Percentiles rank a stretch among this genome's conserved stretches.
Evolutionary conservation across 345 rosid species (phyloP).

Genomic region (Rhizophora mangle): DNA sequence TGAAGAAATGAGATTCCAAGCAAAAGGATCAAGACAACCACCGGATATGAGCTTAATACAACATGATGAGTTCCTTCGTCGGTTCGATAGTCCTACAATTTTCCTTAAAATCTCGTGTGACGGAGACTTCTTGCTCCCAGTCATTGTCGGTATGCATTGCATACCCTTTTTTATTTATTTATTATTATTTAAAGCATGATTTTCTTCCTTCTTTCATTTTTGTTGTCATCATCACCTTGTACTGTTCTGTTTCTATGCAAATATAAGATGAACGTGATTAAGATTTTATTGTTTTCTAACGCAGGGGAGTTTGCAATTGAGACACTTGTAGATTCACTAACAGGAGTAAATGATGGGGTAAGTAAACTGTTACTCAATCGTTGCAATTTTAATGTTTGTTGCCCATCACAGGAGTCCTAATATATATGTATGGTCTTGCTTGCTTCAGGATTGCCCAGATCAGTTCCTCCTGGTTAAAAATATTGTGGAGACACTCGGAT

Average conservation of each 20-base stretch:
- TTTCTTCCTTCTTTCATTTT: not conserved
- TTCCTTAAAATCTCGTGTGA: constrained; percentile 86
- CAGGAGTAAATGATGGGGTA: constrained; percentile 48
- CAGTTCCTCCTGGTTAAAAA: constrained; percentile 61
- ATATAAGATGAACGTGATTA: not conserved
- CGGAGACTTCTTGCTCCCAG: constrained; percentile 75
- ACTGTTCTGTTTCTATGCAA: not conserved
- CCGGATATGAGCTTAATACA: constrained; percentile 42
- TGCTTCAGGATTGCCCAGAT: constrained; percentile 60
- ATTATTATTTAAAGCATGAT: too few relatives aligned
- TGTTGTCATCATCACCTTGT: not conserved
- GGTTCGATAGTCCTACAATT: constrained; percentile 70
- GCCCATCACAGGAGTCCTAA: too few relatives aligned
- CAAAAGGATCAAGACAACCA: constrained; percentile 30
- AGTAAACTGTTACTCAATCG: not conserved
- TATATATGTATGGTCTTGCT: not conserved
- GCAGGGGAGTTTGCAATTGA: constrained; percentile 74
- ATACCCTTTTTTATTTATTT: not conserved
- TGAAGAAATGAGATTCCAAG: constrained; percentile 23
- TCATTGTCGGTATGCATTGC: constrained; percentile 49
- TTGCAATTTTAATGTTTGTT: too few relatives aligned
- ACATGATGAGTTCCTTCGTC: constrained; percentile 52
- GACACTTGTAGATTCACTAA: constrained; percentile 43
- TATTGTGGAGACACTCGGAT: constrained; percentile 57
- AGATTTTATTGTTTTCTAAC: constrained; percentile 19